Evolutionary conservation across 345 rosid genomes (phyloP), one percentile per base, ranked within the genome.

Genomic region (Draba incana): DNA sequence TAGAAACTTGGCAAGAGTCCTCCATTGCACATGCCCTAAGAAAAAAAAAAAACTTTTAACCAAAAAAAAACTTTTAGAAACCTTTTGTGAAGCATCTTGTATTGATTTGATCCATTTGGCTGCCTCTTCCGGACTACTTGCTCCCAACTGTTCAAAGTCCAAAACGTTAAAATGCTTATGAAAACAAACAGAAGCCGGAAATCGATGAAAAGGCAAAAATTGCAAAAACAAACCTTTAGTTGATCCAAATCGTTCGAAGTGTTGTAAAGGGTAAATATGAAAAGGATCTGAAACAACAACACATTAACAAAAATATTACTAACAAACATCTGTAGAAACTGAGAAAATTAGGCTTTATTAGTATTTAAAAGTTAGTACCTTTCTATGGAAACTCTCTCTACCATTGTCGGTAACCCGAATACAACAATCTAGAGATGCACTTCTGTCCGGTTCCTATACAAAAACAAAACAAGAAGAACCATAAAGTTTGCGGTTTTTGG

Each of bases 91-190:
- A 43, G 93, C 86, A 70, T 82, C 84, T 75, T 89, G 85, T 66
- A 91, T 67, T 23, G 85, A 82, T 43, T 58, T 72, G 51, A 91
- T 94, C 99, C 99, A 94, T 72, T 74, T 80, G 13, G 92, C 98
- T 31, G 98, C 97, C 58, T 91, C 97, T 81, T 94, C 99, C 54
- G 99, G 77, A 82, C 99, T 88, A 63, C 81, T 83, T 48, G 99
- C 97, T 64, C 99, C 99, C 79, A 91, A 77, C 99, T 94, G 55
- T 35, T 49, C 52, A 45, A 49, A 69, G 16, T 33, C 2, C 4
- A 66, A 67, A 12, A 35, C 41, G 48, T 12, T 62, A 45, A 31
- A 46, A 27, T 65, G 42, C 52, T 37, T 38, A 45, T 27, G 30
- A 42, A 12, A 25, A 15, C 8, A 48, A 31, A 54, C 2, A 43